phyloP scores from a whole-genome alignment of 1,284 basidiomycete species.

The Athelia sp. region DNA sequence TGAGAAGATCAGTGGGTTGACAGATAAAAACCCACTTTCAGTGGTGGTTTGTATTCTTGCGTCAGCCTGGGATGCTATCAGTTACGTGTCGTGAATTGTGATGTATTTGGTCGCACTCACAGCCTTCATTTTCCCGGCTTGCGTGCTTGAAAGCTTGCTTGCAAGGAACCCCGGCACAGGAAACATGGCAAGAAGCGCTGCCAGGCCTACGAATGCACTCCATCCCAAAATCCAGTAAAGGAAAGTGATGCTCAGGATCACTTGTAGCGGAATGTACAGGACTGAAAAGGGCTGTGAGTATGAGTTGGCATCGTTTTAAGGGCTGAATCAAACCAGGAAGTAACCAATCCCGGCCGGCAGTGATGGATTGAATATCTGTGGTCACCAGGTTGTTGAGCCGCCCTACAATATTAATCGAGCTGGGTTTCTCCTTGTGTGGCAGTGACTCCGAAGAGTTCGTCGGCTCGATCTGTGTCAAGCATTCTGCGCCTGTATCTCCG shows the following conservation, averaged over 20 bases:
- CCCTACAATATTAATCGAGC: constrained; percentile 25
- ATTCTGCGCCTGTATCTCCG: not conserved
- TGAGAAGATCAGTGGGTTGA: not conserved
- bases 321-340: not conserved
- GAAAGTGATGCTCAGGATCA: not conserved
- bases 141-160: constrained; percentile 11
- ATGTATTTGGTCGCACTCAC: not conserved
- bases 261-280: not conserved
- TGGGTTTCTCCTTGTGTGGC: not conserved
- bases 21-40: constrained; percentile 13
- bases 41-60: constrained; percentile 32
- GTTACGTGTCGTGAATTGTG: not conserved
- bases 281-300: constrained; percentile 10
- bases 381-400: constrained; percentile 34
- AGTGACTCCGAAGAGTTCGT: too few species aligned
- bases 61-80: constrained; percentile 21
- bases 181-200: constrained; percentile 27
- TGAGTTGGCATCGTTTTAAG: too few species aligned
- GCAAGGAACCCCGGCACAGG: constrained; percentile 26
- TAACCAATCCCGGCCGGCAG: constrained; percentile 7
- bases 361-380: constrained; percentile 16
- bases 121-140: constrained; percentile 18
- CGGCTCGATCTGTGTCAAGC: not conserved
- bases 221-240: not conserved
- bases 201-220: constrained; percentile 29